A percentile compares a stretch with the other conserved stretches of the same genome.
Conservation (phyloP, 192 early-diverging fungal genomes). For the Thamnidium elegans region DNA sequence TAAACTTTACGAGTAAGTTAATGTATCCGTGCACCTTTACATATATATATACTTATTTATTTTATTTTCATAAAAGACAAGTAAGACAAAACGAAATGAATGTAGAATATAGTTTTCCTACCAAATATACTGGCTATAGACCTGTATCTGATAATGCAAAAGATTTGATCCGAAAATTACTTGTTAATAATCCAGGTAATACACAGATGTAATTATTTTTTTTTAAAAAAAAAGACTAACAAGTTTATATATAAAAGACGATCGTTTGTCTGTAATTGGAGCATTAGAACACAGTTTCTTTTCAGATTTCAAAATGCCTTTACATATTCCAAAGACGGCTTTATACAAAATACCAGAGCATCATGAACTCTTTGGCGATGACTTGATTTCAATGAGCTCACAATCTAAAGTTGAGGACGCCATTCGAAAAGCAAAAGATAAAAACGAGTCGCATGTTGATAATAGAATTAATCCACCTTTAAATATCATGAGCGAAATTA, state of each 20-base stretch:
- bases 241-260: neutral
- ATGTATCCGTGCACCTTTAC: neutral
- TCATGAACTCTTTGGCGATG: neutral
- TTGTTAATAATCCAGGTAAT: conserved; percentile 63
- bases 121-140: conserved; percentile 30
- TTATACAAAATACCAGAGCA: neutral
- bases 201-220: neutral
- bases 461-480: neutral
- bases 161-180: conserved; percentile 63
- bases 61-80: conserved; percentile 44
- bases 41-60: neutral
- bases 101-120: conserved; percentile 65
- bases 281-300: neutral
- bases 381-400: no score
- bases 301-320: conserved; percentile 7
- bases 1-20: conserved; percentile 69
- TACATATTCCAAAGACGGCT: neutral
- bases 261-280: neutral
- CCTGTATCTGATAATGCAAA: conserved; percentile 58
- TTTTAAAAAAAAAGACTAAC: neutral
- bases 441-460: neutral
- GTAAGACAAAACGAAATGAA: conserved; percentile 54
- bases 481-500: neutral
- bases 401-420: neutral
- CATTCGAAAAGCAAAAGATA: neutral